phyloP scores from a whole-genome alignment of 1,284 basidiomycete genomes.

The Cerioporus squamosus region DNA sequence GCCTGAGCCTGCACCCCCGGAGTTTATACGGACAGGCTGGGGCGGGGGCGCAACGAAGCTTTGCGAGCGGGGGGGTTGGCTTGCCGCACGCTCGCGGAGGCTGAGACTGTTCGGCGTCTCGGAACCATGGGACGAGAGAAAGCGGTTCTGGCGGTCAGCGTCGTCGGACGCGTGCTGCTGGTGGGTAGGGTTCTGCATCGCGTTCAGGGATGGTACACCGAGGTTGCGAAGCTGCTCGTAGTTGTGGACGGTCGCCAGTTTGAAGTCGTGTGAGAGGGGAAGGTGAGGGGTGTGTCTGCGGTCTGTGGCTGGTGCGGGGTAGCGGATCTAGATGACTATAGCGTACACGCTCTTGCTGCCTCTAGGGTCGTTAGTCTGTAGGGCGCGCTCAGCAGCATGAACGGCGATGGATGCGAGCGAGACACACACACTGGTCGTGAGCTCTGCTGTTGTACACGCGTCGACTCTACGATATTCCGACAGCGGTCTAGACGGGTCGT shows the following conservation, averaged over 20 bases:
- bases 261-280: conserved; percentile 23
- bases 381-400: conserved; percentile 8
- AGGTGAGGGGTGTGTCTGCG: conserved; percentile 9
- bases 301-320: conserved; percentile 10
- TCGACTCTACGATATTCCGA: conserved; percentile 27
- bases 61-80: conserved; percentile 65
- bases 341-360: conserved; percentile 26
- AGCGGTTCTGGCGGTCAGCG: conserved; percentile 57
- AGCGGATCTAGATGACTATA: conserved; percentile 23
- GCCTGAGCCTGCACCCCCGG: conserved; percentile 49
- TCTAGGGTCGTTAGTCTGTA: conserved; percentile 31
- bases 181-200: conserved; percentile 34
- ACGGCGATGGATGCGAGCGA: neutral
- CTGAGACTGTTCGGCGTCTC: conserved; percentile 39
- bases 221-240: conserved; percentile 31
- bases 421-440: conserved; percentile 25
- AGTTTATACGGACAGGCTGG: conserved; percentile 53
- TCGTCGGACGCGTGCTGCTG: conserved; percentile 38
- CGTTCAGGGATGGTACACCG: conserved; percentile 27
- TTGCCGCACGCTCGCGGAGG: conserved; percentile 62
- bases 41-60: conserved; percentile 58
- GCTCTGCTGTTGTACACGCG: conserved; percentile 26
- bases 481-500: conserved; percentile 27
- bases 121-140: conserved; percentile 47
- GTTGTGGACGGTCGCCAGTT: conserved; percentile 35